A percentile compares a stretch with the other conserved stretches of the same genome.
phyloP scores from a whole-genome alignment of 306 rosid genomes.

The Castanea sativa region DNA sequence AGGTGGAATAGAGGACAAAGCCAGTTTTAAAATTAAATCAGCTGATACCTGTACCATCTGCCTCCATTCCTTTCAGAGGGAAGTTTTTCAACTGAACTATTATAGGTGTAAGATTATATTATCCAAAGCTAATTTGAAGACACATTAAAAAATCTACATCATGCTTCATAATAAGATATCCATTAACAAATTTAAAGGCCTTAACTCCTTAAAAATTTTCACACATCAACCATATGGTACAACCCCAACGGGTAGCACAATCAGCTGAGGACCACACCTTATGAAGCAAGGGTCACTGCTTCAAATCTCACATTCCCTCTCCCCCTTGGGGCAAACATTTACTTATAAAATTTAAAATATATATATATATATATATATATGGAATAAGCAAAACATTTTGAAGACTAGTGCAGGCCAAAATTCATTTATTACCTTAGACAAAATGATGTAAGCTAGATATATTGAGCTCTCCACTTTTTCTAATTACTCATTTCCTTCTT shows the following conservation, averaged over 20 bases:
- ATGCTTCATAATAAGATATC: neutral
- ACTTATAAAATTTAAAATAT: too few relatives aligned
- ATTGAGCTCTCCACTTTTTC: neutral
- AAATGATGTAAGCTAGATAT: neutral
- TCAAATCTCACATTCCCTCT: too few relatives aligned
- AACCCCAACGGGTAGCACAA: too few relatives aligned
- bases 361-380: too few relatives aligned
- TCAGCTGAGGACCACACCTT: too few relatives aligned
- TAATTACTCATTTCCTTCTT: neutral
- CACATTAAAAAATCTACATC: neutral
- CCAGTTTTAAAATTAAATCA: neutral
- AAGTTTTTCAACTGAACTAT: neutral
- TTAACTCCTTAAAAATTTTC: neutral
- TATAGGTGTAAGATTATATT: neutral
- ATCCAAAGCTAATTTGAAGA: neutral
- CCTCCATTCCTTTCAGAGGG: neutral
- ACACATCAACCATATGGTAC: neutral
- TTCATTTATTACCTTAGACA: neutral
- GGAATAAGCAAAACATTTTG: neutral
- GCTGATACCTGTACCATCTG: neutral
- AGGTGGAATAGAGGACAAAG: neutral
- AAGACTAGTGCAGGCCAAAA: neutral
- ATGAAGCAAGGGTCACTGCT: too few relatives aligned
- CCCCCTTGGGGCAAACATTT: too few relatives aligned
- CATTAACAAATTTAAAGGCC: neutral